phyloP scores from a whole-genome alignment of 345 rosid species.

The Hibiscus syriacus region DNA sequence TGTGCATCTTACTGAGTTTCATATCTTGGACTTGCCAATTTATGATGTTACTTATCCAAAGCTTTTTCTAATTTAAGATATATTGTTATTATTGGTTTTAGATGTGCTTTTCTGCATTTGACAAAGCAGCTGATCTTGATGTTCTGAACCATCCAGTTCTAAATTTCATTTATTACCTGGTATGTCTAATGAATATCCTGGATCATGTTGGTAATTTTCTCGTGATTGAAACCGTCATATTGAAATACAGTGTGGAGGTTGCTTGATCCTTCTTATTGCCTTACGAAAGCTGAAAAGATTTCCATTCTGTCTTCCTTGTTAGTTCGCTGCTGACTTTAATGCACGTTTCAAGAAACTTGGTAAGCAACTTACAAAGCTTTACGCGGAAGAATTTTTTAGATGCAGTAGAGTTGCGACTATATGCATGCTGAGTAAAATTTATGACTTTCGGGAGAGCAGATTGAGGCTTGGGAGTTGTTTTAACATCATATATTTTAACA shows the following conservation, averaged over 20 bases:
- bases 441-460: no score
- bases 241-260: neutral
- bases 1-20: neutral
- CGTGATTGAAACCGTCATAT: neutral
- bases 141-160: slow-evolving; percentile 81
- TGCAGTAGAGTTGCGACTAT: no score
- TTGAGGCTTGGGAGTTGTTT: no score
- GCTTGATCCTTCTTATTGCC: neutral
- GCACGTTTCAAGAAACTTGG: neutral
- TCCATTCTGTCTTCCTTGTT: neutral
- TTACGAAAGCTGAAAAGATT: neutral
- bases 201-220: no score
- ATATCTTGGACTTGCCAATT: neutral
- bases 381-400: no score
- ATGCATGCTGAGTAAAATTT: no score
- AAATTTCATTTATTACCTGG: slow-evolving; percentile 78
- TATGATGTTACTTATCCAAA: neutral
- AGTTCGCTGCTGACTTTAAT: neutral
- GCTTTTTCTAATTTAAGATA: slow-evolving; percentile 4
- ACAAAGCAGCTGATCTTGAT: slow-evolving; percentile 69
- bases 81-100: slow-evolving; percentile 16
- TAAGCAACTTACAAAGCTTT: neutral
- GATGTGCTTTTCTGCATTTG: slow-evolving; percentile 85
- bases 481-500: no score
- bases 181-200: slow-evolving; percentile 22